Percentiles rank a stretch among this genome's conserved stretches.
These are phyloP conservation scores for Teunomyces funiuensis DNA, from an alignment of 805 yeast genomes.

Conservation along the genomic window DNA sequence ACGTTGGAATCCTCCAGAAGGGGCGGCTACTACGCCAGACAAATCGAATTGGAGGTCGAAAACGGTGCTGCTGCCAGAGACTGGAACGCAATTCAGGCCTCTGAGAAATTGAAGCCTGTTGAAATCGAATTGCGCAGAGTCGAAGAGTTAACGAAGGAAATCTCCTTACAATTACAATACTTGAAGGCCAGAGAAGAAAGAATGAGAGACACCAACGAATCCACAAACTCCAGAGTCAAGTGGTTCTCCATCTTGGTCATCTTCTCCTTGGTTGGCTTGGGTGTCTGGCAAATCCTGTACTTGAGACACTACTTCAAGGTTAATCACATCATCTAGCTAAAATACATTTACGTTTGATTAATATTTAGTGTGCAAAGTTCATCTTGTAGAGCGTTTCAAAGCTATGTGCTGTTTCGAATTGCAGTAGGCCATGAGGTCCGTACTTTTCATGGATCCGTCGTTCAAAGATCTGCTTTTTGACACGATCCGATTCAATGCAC, in stretches of 20 bases:
- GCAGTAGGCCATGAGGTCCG: background rate
- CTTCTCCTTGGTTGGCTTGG: constrained; percentile 69
- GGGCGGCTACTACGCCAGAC: constrained; percentile 50
- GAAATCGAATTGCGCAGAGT: constrained; percentile 87
- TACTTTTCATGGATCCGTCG: background rate
- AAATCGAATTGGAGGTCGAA: constrained; percentile 87
- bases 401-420: background rate
- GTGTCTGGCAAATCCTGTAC: constrained; percentile 90
- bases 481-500: background rate
- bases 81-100: constrained; percentile 92
- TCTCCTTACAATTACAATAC: constrained; percentile 76
- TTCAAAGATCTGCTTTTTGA: background rate
- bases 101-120: constrained; percentile 88
- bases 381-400: background rate
- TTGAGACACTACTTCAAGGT: constrained; percentile 89
- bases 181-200: constrained; percentile 85
- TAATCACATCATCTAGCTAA: constrained; percentile 69
- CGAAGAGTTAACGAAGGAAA: constrained; percentile 83
- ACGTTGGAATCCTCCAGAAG: constrained; percentile 16
- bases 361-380: background rate
- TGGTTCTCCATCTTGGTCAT: constrained; percentile 76
- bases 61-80: constrained; percentile 97
- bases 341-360: no score
- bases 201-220: constrained; percentile 94
- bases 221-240: constrained; percentile 90